phyloP scores from a whole-genome alignment of 768 basidiomycete genomes.

The Kwoniella dejecticola region DNA sequence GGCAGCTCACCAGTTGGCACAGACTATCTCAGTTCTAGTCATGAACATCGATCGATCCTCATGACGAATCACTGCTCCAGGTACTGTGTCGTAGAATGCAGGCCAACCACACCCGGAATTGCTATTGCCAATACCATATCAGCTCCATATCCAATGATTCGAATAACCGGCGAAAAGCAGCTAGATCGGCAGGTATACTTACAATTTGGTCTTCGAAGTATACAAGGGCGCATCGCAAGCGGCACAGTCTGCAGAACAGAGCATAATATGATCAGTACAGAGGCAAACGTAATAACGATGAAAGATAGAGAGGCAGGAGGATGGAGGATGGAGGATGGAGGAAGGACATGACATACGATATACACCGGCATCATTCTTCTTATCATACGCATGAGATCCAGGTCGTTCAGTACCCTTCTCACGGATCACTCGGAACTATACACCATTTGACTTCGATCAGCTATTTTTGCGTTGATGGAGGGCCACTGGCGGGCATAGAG shows the following conservation, averaged over 20 bases:
- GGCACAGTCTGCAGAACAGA: slow-evolving; percentile 60
- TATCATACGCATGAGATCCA: slow-evolving; percentile 77
- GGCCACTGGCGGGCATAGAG: no score
- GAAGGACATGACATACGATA: slow-evolving; percentile 58
- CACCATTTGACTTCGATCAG: no score
- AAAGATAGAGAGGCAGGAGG: no score
- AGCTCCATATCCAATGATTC: neutral
- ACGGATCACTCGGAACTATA: slow-evolving; percentile 79
- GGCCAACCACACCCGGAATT: slow-evolving; percentile 95
- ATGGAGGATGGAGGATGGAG: no score
- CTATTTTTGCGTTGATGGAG: no score
- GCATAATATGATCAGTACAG: neutral
- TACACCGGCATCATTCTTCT: slow-evolving; percentile 66
- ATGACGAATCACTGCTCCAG: slow-evolving; percentile 77
- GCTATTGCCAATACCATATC: slow-evolving; percentile 27
- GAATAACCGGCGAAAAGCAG: neutral
- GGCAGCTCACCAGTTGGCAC: slow-evolving; percentile 66
- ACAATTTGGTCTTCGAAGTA: slow-evolving; percentile 84
- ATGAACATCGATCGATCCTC: slow-evolving; percentile 70
- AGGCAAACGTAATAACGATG: no score
- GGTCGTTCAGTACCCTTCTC: slow-evolving; percentile 83
- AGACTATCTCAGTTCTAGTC: slow-evolving; percentile 79
- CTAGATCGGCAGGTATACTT: slow-evolving; percentile 11
- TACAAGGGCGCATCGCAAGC: slow-evolving; percentile 82
- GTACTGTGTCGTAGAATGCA: slow-evolving; percentile 94